These are phyloP conservation scores for Penicillium sp. DNA, from an alignment of 2,329 filamentous ascomycete species.

Conservation along the genomic window DNA sequence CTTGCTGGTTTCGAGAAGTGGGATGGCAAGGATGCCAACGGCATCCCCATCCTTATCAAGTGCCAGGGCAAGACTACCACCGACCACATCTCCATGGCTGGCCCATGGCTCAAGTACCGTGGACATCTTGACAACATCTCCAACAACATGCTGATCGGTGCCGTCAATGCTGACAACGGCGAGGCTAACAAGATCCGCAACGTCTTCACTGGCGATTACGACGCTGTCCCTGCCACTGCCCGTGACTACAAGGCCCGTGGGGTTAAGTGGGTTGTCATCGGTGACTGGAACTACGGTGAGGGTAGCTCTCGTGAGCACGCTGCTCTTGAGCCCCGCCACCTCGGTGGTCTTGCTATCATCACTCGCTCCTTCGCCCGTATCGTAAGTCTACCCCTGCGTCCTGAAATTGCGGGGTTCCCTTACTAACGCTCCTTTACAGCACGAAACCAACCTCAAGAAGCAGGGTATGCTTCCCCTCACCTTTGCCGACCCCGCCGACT, in stretches of 20 bases:
- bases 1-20: conserved; percentile 84
- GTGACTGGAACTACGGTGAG: conserved; percentile 99
- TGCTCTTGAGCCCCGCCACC: conserved; percentile 94
- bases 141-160: conserved; percentile 99
- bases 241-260: conserved; percentile 99
- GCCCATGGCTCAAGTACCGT: conserved; percentile 98
- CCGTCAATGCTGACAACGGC: conserved; percentile 92
- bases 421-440: conserved; percentile 49
- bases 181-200: conserved; percentile 99
- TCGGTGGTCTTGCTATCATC: conserved; percentile 96
- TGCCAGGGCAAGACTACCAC: conserved; percentile 94
- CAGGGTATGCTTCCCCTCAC: conserved; percentile 99
- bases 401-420: not conserved
- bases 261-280: conserved; percentile 94
- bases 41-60: conserved; percentile 95
- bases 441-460: conserved; percentile 99
- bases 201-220: conserved; percentile 79
- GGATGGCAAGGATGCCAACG: conserved; percentile 86
- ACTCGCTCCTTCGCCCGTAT: conserved; percentile 97
- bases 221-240: conserved; percentile 88
- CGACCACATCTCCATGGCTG: conserved; percentile 96
- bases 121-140: conserved; percentile 99
- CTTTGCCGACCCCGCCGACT: conserved; percentile 92
- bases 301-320: conserved; percentile 97
- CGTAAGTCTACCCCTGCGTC: conserved; percentile 44